Percentiles rank a stretch among this genome's conserved stretches.
Conservation (phyloP, 768 basidiomycete genomes). For the Mrakia frigida region DNA sequence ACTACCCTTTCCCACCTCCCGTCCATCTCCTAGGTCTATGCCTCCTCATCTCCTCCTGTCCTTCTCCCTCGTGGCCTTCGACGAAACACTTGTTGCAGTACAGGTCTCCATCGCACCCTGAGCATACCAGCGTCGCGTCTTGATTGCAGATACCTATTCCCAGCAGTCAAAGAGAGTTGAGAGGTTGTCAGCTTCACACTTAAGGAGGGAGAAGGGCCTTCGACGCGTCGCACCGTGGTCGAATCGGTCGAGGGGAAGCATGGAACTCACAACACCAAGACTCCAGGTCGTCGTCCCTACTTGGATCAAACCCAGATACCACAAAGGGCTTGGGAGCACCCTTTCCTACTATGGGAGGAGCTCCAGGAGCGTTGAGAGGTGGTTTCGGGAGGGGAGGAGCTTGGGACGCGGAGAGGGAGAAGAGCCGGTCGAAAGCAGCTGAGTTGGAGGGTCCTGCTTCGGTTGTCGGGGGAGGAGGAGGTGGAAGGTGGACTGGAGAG, state of each 20-base stretch:
- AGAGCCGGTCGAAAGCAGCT: not conserved
- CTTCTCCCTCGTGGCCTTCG: not conserved
- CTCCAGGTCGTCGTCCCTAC: constrained; percentile 1
- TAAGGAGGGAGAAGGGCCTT: not conserved
- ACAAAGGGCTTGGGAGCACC: constrained; percentile 4
- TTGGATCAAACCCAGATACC: not conserved
- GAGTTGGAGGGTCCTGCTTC: not conserved
- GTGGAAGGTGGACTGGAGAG: not conserved
- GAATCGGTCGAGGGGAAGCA: not conserved
- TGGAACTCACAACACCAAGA: constrained; percentile 15
- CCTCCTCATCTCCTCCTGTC: constrained; percentile 5
- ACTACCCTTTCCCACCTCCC: not conserved
- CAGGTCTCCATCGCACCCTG: constrained; percentile 15
- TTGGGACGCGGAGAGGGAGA: not conserved
- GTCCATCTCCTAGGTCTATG: not conserved
- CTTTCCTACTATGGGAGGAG: not conserved
- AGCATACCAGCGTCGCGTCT: constrained; percentile 3
- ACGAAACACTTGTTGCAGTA: constrained; percentile 1
- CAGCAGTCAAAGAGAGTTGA: no score
- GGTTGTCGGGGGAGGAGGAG: not conserved
- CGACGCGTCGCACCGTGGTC: not conserved
- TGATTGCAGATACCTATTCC: not conserved
- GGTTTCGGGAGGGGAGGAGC: not conserved
- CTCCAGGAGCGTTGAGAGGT: not conserved
- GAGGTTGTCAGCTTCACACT: not conserved